Base-by-base conservation (phyloP, 2,329 filamentous ascomycete species). In the Colletotrichum cordylinicola region DNA sequence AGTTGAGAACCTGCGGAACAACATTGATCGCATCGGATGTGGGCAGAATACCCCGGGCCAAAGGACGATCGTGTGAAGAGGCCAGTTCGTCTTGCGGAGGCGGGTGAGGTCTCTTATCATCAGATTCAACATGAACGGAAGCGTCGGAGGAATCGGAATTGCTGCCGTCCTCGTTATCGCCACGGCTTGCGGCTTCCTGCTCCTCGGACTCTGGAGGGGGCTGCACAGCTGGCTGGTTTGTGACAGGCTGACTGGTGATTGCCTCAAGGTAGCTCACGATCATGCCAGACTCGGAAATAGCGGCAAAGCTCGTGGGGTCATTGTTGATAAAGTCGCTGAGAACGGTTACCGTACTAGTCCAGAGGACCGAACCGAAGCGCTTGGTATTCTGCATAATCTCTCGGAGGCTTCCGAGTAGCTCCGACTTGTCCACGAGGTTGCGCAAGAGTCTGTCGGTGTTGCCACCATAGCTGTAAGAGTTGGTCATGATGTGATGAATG, bases 321-420 rank as follows among this genome's bases (percentile, higher is more conserved):
- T 98, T 98, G 85, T 99, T 98, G 80, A 99, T 98, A 84, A 99
- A 99, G 80, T 95, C 96, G 82, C 95, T 97, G 67, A 99, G 88
- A 72, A 98, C 96, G 70, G 94, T 96, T 77, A 98, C 95, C 8
- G 96, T 94, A 82, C 96, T 96, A 65, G 96, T 98, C 97, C 97
- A 99, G 7, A 98, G 95, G 75, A 97, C 94, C 3, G 96, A 97
- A 15, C 97, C 97, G 82, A 96, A 99, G 48, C 93, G 89, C 68
- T 88, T 88, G 48, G 94, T 93, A 80, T 98, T 94, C 78, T 94
- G 92, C 78, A 98, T 94, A 61, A 99, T 95, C 48, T 93, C 90
- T 70, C 95, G 93, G 67, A 99, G 89, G 73, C 94, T 95, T 27
- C 89, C 90, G 61, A 99, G 89, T 61, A 99, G 89, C 76, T 94